These are phyloP conservation scores for Chrysosporium keratinophilum DNA, from an alignment of 2,329 filamentous ascomycete species.

Conservation along the genomic window DNA sequence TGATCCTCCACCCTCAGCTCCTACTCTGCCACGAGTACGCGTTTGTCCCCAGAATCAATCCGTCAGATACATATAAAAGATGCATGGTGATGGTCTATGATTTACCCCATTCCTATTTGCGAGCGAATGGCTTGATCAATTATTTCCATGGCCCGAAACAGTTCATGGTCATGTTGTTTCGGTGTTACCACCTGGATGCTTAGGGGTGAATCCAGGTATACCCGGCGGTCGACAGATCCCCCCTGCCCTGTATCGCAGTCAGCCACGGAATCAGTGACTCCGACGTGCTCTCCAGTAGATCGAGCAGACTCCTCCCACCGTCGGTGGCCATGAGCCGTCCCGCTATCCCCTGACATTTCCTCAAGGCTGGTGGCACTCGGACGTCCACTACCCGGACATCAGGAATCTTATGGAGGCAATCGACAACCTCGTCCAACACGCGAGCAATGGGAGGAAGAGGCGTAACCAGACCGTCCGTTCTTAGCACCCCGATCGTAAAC, in stretches of 20 bases:
- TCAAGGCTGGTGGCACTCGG: conserved; percentile 42
- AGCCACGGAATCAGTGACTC: conserved; percentile 50
- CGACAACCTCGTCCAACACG: conserved; percentile 31
- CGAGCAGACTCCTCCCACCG: conserved; percentile 46
- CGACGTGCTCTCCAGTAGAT: conserved; percentile 44
- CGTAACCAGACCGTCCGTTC: conserved; percentile 31
- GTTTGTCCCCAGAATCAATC: too few relatives aligned
- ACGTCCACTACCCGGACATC: conserved; percentile 50
- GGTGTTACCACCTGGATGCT: conserved; percentile 47
- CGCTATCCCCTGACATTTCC: conserved; percentile 46
- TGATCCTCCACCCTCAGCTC: too few relatives aligned
- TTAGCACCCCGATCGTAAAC: conserved; percentile 34
- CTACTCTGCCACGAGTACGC: too few relatives aligned
- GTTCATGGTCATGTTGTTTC: conserved; percentile 44
- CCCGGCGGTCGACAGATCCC: conserved; percentile 41
- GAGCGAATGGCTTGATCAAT: conserved; percentile 33
- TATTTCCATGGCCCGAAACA: conserved; percentile 44
- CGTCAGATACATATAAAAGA: too few relatives aligned
- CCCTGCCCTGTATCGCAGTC: conserved; percentile 26
- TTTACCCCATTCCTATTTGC: conserved; percentile 8
- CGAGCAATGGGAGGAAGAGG: conserved; percentile 32
- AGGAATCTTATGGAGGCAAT: conserved; percentile 23
- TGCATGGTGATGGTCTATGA: conserved; percentile 9
- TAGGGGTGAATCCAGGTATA: conserved; percentile 46
- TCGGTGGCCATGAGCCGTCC: conserved; percentile 52